Percentiles rank a stretch among this genome's conserved stretches.
Conservation (phyloP, 2,329 filamentous ascomycete genomes). For the Diplodia sapinea region DNA sequence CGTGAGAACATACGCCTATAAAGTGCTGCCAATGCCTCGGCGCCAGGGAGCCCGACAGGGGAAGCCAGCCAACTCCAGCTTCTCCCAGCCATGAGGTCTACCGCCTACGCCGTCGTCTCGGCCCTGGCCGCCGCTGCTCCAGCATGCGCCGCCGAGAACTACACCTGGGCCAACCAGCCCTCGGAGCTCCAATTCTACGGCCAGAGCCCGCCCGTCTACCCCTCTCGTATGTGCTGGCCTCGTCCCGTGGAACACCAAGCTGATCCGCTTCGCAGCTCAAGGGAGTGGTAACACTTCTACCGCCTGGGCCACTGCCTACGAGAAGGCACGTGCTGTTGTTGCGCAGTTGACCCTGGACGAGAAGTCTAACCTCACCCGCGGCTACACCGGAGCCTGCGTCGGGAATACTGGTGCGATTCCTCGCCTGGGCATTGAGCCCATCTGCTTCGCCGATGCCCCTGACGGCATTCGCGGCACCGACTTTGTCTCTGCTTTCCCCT, state of each 20-base stretch:
- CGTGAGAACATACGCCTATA: slow-evolving; percentile 26
- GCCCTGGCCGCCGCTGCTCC: slow-evolving; percentile 28
- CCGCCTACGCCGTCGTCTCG: slow-evolving; percentile 13
- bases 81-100: slow-evolving; percentile 27
- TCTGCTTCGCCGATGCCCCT: slow-evolving; percentile 49
- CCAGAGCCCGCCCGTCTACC: slow-evolving; percentile 41
- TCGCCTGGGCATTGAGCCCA: slow-evolving; percentile 45
- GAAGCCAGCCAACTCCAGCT: slow-evolving; percentile 7
- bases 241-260: too few species aligned
- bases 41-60: not conserved
- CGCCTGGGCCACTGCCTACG: slow-evolving; percentile 41
- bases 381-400: slow-evolving; percentile 42
- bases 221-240: slow-evolving; percentile 37
- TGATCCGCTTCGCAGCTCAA: slow-evolving; percentile 35
- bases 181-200: slow-evolving; percentile 42
- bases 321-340: slow-evolving; percentile 48
- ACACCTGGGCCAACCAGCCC: slow-evolving; percentile 28
- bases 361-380: slow-evolving; percentile 50
- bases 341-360: slow-evolving; percentile 51
- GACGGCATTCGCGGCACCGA: slow-evolving; percentile 44
- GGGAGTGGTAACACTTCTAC: slow-evolving; percentile 35
- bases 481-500: slow-evolving; percentile 43
- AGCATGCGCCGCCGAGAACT: slow-evolving; percentile 27
- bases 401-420: slow-evolving; percentile 47
- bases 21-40: not conserved